These are phyloP conservation scores for Tolypocladium amazonense DNA, from an alignment of 2,329 filamentous ascomycete genomes.

Conservation along the genomic window DNA sequence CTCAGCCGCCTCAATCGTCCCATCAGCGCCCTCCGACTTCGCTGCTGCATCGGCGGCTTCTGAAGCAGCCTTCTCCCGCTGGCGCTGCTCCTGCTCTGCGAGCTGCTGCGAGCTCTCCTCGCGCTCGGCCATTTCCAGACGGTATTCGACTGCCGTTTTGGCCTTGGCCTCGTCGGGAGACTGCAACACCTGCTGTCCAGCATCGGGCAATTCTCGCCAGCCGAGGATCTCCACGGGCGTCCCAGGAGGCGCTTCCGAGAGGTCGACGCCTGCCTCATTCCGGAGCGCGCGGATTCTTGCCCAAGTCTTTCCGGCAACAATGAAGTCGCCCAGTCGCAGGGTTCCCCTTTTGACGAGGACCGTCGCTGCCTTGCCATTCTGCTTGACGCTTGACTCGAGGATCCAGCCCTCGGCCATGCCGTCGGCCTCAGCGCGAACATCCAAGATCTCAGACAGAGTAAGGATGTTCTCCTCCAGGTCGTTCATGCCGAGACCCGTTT, in stretches of 20 bases:
- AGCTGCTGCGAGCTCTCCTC: constrained; percentile 71
- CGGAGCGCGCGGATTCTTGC: constrained; percentile 72
- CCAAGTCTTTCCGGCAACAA: constrained; percentile 85
- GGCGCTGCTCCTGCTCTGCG: constrained; percentile 57
- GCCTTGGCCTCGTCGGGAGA: constrained; percentile 69
- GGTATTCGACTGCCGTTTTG: constrained; percentile 66
- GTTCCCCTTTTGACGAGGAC: constrained; percentile 84
- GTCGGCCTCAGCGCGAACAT: constrained; percentile 70
- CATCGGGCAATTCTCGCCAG: constrained; percentile 75
- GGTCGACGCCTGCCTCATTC: constrained; percentile 69
- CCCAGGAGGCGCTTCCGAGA: constrained; percentile 70
- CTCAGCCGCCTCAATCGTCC: constrained; percentile 19
- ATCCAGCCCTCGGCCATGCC: constrained; percentile 87
- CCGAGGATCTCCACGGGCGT: constrained; percentile 88
- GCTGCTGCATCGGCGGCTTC: constrained; percentile 24
- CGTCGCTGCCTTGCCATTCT: constrained; percentile 74
- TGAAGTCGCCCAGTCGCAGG: constrained; percentile 64
- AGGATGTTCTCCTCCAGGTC: constrained; percentile 87
- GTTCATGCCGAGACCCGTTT: constrained; percentile 84
- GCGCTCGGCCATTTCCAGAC: constrained; percentile 60
- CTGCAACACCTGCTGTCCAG: constrained; percentile 81
- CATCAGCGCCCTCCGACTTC: constrained; percentile 23
- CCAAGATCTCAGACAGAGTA: constrained; percentile 78
- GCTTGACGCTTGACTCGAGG: constrained; percentile 82
- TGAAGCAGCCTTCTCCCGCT: constrained; percentile 41